A percentile compares a stretch with the other conserved stretches of the same genome.
Conservation (phyloP, 2,329 filamentous ascomycete genomes). For the Colletotrichum costaricense region DNA sequence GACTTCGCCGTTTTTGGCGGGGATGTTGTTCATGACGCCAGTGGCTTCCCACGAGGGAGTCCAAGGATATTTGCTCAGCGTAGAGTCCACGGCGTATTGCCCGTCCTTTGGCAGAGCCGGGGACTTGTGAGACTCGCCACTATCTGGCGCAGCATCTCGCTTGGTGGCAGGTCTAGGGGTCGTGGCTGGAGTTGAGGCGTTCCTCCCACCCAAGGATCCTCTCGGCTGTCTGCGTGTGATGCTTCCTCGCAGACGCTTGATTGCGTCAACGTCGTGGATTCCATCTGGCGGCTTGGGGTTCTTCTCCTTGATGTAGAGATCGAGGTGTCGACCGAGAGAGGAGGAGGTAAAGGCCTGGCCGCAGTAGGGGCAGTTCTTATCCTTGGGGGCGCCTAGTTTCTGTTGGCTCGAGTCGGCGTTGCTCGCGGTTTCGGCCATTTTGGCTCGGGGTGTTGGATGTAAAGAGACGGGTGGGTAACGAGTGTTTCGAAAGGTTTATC, state of each 20-base stretch:
- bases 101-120: constrained; percentile 55
- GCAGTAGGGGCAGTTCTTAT: constrained; percentile 90
- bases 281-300: constrained; percentile 91
- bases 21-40: constrained; percentile 81
- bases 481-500: constrained; percentile 12
- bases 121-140: constrained; percentile 47
- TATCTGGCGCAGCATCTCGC: constrained; percentile 39
- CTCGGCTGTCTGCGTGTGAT: constrained; percentile 90
- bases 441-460: constrained; percentile 17
- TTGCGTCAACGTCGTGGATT: constrained; percentile 90
- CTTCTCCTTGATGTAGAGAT: constrained; percentile 93
- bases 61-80: constrained; percentile 65
- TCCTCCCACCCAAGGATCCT: constrained; percentile 69
- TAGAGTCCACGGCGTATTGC: constrained; percentile 56
- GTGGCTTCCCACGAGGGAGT: constrained; percentile 80
- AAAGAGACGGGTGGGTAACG: not conserved
- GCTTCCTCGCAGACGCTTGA: constrained; percentile 81
- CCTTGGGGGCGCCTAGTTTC: constrained; percentile 71
- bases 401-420: constrained; percentile 52
- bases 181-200: constrained; percentile 68
- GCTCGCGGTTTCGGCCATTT: constrained; percentile 42
- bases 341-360: constrained; percentile 92
- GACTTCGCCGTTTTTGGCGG: constrained; percentile 47
- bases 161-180: constrained; percentile 58
- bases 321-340: constrained; percentile 90